phyloP scores from a whole-genome alignment of 495 filamentous ascomycete genomes.

The Talaromyces adpressus region DNA sequence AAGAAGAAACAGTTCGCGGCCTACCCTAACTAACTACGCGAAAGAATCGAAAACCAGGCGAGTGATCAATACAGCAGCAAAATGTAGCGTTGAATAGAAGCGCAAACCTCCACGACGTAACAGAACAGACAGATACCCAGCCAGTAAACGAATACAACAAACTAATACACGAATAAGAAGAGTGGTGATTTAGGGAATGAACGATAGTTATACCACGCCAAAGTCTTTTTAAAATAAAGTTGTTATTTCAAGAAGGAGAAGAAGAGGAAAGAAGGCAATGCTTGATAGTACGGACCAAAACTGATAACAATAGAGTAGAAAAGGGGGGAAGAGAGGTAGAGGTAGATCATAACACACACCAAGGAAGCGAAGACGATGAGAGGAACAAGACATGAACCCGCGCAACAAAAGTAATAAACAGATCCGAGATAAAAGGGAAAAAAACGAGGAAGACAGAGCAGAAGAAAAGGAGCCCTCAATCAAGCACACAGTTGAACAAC shows the following conservation, averaged over 20 bases:
- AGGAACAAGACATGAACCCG: slow-evolving; percentile 8
- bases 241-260: neutral
- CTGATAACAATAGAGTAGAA: neutral
- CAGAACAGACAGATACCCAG: neutral
- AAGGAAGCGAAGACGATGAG: slow-evolving; percentile 14
- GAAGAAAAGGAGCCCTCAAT: neutral
- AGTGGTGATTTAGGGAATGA: neutral
- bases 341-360: slow-evolving; percentile 7
- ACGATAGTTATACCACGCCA: neutral
- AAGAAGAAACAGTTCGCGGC: neutral
- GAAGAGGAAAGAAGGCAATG: slow-evolving; percentile 12
- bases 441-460: slow-evolving; percentile 14
- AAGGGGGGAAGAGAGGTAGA: slow-evolving; percentile 13
- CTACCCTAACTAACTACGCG: neutral
- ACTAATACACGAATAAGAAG: neutral
- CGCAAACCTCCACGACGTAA: neutral
- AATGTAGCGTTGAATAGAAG: neutral
- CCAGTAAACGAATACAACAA: neutral
- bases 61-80: neutral
- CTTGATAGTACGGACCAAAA: slow-evolving; percentile 1
- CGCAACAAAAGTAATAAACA: slow-evolving; percentile 25
- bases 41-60: neutral
- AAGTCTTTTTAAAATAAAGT: neutral
- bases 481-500: slow-evolving; percentile 8
- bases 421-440: slow-evolving; percentile 33